Base-by-base conservation (phyloP, 2,329 filamentous ascomycete species). In the Bimuria novae-zelandiae region DNA sequence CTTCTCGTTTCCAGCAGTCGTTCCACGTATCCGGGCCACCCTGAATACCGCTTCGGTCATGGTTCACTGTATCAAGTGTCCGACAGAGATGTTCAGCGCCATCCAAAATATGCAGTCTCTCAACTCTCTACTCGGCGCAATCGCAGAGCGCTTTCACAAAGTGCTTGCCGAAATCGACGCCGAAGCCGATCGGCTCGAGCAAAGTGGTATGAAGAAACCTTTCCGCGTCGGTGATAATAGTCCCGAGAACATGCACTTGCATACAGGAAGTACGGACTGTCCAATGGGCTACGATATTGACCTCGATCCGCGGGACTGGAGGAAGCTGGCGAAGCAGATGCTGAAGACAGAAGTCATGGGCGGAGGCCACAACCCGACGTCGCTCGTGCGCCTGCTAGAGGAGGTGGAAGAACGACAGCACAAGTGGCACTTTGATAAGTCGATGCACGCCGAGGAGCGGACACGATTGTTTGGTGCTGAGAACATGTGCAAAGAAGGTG, bases 61-160 rank as follows among this genome's bases (percentile, higher is more conserved):
- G 4, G 61, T 80, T 10, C 50, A 64, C 27, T 82, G 79, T 63
- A 53, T 65, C 3, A 57, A 68, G 39, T 82, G 79, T 52, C 77
- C 77, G 1, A 65, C 59, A 7, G 63, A 72, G n/a, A 67, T 68
- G 48, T 75, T 77, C 54, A 72, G 70, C 12, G 76, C 74, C 0
- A 70, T 78, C 4, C 78, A 80, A 51, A 82, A 81, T 56, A 67
- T 74, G 0, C 72, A 77, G 30, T 66, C 77, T 4, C 60, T 80
- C 8, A 65, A 69, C 7, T 71, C 76, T 1, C 64, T 81, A 3
- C 64, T 80, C 14, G 70, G 74, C 51, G 71, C 71, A 19, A 63
- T 80, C 21, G 68, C 72, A 1, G 73, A 77, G 40, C 71, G 75
- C 36, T 79, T 77, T 60, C 61, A 68, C 41, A 75, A 73, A 51